phyloP scores from a whole-genome alignment of 495 filamentous ascomycete species.

The Arthonia radiata region DNA sequence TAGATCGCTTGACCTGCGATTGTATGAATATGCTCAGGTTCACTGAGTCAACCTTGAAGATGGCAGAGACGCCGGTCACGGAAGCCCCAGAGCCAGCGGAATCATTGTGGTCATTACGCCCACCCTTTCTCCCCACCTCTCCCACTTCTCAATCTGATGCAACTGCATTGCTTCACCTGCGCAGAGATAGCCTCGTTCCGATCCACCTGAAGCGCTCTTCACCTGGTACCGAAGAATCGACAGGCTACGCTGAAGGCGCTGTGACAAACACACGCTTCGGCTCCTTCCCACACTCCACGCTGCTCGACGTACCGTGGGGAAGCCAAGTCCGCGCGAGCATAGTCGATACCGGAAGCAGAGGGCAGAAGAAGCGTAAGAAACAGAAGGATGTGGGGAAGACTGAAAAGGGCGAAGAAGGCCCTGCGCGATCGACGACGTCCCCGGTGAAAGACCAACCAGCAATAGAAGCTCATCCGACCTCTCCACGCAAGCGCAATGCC shows the following conservation, averaged over 20 bases:
- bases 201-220: slow-evolving; percentile 37
- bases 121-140: slow-evolving; percentile 50
- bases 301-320: slow-evolving; percentile 66
- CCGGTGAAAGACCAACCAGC: slow-evolving; percentile 3
- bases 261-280: slow-evolving; percentile 87
- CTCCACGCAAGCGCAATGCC: slow-evolving; percentile 2
- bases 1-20: too few relatives aligned
- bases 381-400: slow-evolving; percentile 27
- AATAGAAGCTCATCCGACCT: too few relatives aligned
- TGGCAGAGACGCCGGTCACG: too few relatives aligned
- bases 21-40: too few relatives aligned
- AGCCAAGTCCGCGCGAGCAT: slow-evolving; percentile 72
- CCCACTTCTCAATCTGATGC: slow-evolving; percentile 24
- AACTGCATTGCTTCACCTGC: slow-evolving; percentile 60
- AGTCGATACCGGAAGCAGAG: slow-evolving; percentile 68
- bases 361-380: slow-evolving; percentile 22
- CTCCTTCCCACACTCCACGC: slow-evolving; percentile 75
- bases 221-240: slow-evolving; percentile 30
- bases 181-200: slow-evolving; percentile 56
- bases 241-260: slow-evolving; percentile 58
- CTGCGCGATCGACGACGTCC: slow-evolving; percentile 9
- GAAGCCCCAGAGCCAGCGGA: too few relatives aligned
- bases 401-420: slow-evolving; percentile 10
- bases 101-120: too few relatives aligned
- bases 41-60: too few relatives aligned